Evolutionary conservation across 179 eudicot genomes (phyloP), one percentile per base, ranked within the genome.

Genomic region (Amaranthus tricolor): DNA sequence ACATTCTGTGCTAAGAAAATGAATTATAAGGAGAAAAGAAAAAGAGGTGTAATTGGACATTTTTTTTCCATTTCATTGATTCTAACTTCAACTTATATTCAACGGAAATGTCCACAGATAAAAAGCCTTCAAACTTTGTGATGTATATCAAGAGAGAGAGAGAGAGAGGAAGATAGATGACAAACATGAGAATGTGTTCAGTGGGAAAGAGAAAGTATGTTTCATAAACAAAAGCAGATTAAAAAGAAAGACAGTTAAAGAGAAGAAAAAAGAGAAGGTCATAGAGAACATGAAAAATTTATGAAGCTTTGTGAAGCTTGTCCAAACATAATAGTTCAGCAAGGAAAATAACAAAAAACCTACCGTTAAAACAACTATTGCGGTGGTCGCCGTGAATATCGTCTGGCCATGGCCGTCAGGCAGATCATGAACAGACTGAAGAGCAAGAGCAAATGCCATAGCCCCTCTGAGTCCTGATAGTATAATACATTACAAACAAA

Each of bases 371-470:
- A 96, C 97, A 82, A 96, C 96, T 72, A 96, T 96, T 57, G 99
- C 92, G 44, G 99, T 96, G 66, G 99, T 96, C 60, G 99, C 99
- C 24, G 96, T 90, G 81, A 96, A 96, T 70, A 96, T 96, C 20
- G 97, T 96, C 83, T 93, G 96, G 70, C 99, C 99, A 81, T 96
- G 97, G 76, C 99, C 99, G 74, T 93, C 97, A 58, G 98, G 99
- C 69, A 96, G 96, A 93, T 96, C 99, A 81, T 96, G 99, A 80
- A 91, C 84, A 69, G 99, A 93, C 81, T 96, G 98, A 82, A 96
- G 86, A 47, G 99, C 99, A 83, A 96, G 97, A 73, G 99, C 99
- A 88, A 96, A 96, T 74, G 99, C 99, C 99, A 96, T 96, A 80
- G 99, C 99, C 80, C 99, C 99, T 84, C 98, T 84, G 67, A 96